Conservation (phyloP, 2,329 filamentous ascomycete genomes). For the Fusarium setosum region DNA sequence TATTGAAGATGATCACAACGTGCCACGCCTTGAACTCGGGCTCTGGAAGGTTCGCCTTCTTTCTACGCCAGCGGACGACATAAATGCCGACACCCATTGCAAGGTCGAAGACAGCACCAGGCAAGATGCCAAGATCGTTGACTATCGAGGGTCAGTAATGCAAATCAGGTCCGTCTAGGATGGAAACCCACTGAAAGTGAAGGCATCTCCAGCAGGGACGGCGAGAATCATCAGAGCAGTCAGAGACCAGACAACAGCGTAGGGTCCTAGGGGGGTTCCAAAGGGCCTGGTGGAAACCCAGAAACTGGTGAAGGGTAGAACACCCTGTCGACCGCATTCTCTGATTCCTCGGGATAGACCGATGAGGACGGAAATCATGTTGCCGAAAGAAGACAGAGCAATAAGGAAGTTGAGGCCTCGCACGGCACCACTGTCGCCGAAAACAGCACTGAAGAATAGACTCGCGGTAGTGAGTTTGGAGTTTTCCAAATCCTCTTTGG, state of each 20-base stretch:
- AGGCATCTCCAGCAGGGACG: slow-evolving; percentile 72
- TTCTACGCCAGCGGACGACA: slow-evolving; percentile 66
- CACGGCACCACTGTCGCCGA: slow-evolving; percentile 54
- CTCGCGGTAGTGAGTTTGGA: slow-evolving; percentile 66
- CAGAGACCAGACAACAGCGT: slow-evolving; percentile 65
- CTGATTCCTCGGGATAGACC: slow-evolving; percentile 67
- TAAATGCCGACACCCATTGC: slow-evolving; percentile 68
- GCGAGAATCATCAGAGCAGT: slow-evolving; percentile 71
- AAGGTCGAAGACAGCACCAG: slow-evolving; percentile 67
- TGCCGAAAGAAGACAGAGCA: slow-evolving; percentile 67
- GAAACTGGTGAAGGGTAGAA: slow-evolving; percentile 66
- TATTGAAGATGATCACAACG: slow-evolving; percentile 67
- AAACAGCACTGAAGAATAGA: slow-evolving; percentile 69
- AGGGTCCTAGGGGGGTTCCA: slow-evolving; percentile 70
- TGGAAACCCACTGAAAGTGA: slow-evolving; percentile 62
- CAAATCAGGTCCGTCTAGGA: not conserved
- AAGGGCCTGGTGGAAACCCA: slow-evolving; percentile 73
- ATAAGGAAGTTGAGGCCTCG: slow-evolving; percentile 69
- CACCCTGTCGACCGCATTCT: slow-evolving; percentile 71
- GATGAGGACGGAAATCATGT: slow-evolving; percentile 66
- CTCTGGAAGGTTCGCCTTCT: slow-evolving; percentile 57
- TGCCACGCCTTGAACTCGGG: slow-evolving; percentile 71
- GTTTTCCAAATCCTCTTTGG: slow-evolving; percentile 59
- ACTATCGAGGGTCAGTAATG: slow-evolving; percentile 50
- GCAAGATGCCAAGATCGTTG: slow-evolving; percentile 69